Base-by-base conservation (phyloP, 2,329 filamentous ascomycete species). In the Didymellaceae sp. region DNA sequence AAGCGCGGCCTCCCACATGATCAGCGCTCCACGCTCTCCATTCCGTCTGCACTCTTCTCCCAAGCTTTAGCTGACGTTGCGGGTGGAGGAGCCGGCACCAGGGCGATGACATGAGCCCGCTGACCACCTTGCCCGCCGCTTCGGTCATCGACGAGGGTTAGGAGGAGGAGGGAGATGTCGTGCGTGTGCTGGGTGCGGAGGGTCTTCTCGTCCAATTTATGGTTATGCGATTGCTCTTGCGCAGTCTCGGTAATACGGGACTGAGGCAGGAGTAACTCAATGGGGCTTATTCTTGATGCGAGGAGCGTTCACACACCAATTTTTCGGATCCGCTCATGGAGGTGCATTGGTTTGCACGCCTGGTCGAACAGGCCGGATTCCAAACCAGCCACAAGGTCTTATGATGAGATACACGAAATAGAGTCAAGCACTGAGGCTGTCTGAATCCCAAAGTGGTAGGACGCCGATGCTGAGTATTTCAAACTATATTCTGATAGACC, bases 261-360 rank as follows among this genome's bases (percentile, higher is more conserved):
- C 48, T 61, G 50, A 34, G 38, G 41, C 24, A 70, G 72, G 74
- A 82, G 90, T 96, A 95, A 97, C 93, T 96, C 92, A 91, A 97
- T 96, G 93, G 93, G 93, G 93, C 93, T 97, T 91, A 97, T 96
- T 97, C 91, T 97, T 89, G 93, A 91, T 84, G 89, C 92, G 91
- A 96, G 91, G 89, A 88, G 89, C 83, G 81, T 80, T 74, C 62
- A 70, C 79, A 70, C 79, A 51, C 54, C 67, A 70, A 56, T 74
- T 75, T 25, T 74, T 72, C 68, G 75, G 75, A 76, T 77, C 72
- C 74, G 75, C 48, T 46, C 66, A 66, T 69, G 67, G 59, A 73
- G 72, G 67, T 63, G 38, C 61, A 61, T 56, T 60, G 58, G 37
- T 55, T 60, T 58, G 42, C 69, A 72, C 79, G 84, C 83, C 84